phyloP scores from a whole-genome alignment of 2,329 filamentous ascomycete species.

The Penicillium sp. region DNA sequence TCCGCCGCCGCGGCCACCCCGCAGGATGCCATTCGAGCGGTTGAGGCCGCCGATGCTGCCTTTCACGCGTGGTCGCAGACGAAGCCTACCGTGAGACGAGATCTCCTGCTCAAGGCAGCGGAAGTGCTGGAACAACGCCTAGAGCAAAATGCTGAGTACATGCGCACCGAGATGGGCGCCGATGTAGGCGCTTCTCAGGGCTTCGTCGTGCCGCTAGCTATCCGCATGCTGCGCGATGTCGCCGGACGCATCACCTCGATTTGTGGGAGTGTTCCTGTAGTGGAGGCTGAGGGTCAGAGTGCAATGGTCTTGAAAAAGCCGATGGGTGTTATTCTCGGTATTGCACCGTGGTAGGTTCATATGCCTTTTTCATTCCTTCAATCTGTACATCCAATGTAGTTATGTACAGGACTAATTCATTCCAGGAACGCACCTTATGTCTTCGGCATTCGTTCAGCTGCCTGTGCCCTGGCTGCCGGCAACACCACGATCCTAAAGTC shows the following conservation, averaged over 20 bases:
- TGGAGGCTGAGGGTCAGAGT: slow-evolving; percentile 48
- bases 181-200: slow-evolving; percentile 31
- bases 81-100: slow-evolving; percentile 57
- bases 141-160: slow-evolving; percentile 55
- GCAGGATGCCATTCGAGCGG: slow-evolving; percentile 41
- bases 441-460: slow-evolving; percentile 48
- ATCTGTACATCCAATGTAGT: not conserved
- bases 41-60: slow-evolving; percentile 58
- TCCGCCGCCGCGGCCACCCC: slow-evolving; percentile 52
- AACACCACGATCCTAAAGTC: slow-evolving; percentile 71
- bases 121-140: slow-evolving; percentile 47
- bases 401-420: not conserved
- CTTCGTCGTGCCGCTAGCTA: slow-evolving; percentile 30
- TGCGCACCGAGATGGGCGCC: slow-evolving; percentile 54
- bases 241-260: slow-evolving; percentile 48
- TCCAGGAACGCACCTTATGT: slow-evolving; percentile 52
- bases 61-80: slow-evolving; percentile 63
- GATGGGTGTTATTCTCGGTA: slow-evolving; percentile 69
- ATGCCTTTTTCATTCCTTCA: not conserved
- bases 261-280: slow-evolving; percentile 47
- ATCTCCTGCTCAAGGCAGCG: slow-evolving; percentile 66
- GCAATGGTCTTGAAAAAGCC: slow-evolving; percentile 69
- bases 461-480: slow-evolving; percentile 62
- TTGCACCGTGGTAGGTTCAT: slow-evolving; percentile 65
- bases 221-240: slow-evolving; percentile 46